Evolutionary conservation across 176 grass and related monocot genomes (phyloP).

Genomic region (Oryza rufipogon): DNA sequence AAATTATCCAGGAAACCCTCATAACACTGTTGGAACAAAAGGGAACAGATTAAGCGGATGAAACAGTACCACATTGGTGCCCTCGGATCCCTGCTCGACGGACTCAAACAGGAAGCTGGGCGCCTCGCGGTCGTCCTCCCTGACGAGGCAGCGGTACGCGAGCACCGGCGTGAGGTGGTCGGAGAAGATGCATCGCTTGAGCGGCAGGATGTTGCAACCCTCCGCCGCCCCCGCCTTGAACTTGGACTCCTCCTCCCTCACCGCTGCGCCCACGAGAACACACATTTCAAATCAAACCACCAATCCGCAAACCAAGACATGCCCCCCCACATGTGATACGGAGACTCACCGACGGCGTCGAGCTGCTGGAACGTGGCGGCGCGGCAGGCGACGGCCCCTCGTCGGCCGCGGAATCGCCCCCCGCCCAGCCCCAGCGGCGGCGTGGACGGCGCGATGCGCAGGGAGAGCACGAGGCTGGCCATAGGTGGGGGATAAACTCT

Average conservation of each 20-base stretch:
- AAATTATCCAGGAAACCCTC: constrained; percentile 6
- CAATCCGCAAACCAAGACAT: background rate
- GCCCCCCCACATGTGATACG: background rate
- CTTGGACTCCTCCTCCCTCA: constrained; percentile 56
- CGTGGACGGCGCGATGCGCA: constrained; percentile 36
- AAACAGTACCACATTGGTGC: constrained; percentile 74
- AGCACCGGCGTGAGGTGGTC: constrained; percentile 88
- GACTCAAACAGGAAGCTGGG: constrained; percentile 97
- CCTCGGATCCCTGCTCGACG: constrained; percentile 80
- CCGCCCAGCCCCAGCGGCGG: background rate
- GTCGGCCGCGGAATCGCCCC: background rate
- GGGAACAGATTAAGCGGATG: background rate
- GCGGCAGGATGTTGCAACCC: constrained; percentile 66
- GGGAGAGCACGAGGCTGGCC: constrained; percentile 39
- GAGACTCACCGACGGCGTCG: constrained; percentile 48
- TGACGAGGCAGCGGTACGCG: constrained; percentile 90
- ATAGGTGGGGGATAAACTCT: constrained; percentile 5
- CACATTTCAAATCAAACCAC: background rate
- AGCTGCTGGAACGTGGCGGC: constrained; percentile 46
- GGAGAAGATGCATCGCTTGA: constrained; percentile 76
- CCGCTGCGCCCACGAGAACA: constrained; percentile 33
- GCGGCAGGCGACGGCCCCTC: background rate
- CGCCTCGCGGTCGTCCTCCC: constrained; percentile 83
- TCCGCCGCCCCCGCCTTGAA: constrained; percentile 57
- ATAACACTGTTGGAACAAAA: background rate